phyloP scores from a whole-genome alignment of 2,329 filamentous ascomycete species.

The Aspergillus ustus region DNA sequence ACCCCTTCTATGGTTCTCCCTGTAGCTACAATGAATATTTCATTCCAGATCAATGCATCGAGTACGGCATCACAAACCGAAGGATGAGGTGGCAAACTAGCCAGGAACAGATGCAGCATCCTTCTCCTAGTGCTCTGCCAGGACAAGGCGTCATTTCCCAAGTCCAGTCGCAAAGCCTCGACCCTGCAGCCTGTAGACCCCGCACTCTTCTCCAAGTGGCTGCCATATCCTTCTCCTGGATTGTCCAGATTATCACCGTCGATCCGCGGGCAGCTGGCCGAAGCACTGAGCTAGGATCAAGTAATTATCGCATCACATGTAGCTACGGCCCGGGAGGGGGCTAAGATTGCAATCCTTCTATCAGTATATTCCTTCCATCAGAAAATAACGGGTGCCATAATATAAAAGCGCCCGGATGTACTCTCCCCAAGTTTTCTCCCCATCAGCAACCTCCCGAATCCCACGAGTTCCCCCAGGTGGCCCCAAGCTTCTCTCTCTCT shows the following conservation, averaged over 20 bases:
- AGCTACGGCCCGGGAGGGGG: too few relatives aligned
- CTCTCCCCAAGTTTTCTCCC: not conserved
- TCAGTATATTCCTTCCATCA: not conserved
- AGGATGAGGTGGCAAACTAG: not conserved
- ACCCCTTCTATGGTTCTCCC: too few relatives aligned
- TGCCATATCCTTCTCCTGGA: not conserved
- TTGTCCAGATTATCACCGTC: slow-evolving; percentile 1
- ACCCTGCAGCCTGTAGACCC: not conserved
- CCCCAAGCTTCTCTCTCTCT: not conserved
- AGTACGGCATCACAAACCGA: not conserved
- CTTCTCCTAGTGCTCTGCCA: not conserved
- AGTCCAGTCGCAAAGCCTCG: not conserved
- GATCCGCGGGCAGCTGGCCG: not conserved
- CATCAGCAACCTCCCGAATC: slow-evolving; percentile 7
- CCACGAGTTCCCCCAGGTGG: slow-evolving; percentile 1
- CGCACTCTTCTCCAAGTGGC: not conserved
- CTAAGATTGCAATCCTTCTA: not conserved
- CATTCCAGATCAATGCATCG: too few relatives aligned
- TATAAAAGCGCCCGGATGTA: slow-evolving; percentile 6
- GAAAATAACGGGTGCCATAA: not conserved
- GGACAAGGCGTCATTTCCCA: not conserved
- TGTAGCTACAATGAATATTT: too few relatives aligned
- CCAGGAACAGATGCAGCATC: not conserved
- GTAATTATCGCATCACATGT: not conserved
- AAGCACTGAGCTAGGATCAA: not conserved